These are phyloP conservation scores for Phlebiopsis flavidoalba DNA, from an alignment of 768 basidiomycete species.

Conservation along the genomic window DNA sequence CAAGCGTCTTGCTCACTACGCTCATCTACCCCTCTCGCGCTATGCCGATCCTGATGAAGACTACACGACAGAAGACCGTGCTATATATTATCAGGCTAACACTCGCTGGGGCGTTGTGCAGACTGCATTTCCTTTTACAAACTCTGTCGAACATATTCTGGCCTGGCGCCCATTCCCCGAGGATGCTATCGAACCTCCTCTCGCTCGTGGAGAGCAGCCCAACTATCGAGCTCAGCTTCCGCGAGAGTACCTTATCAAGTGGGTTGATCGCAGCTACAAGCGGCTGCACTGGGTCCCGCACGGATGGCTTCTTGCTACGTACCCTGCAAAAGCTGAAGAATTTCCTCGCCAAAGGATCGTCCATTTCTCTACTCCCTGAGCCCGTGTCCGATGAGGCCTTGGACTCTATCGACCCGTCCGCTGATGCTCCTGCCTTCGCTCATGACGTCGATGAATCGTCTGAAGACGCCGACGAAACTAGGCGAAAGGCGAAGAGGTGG, in stretches of 20 bases:
- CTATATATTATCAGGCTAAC: conserved; percentile 51
- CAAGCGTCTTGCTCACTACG: conserved; percentile 80
- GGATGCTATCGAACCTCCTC: conserved; percentile 50
- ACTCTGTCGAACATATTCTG: conserved; percentile 75
- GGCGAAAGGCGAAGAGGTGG: conserved; percentile 14
- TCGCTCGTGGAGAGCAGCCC: conserved; percentile 32
- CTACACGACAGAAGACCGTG: conserved; percentile 38
- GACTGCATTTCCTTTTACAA: conserved; percentile 63
- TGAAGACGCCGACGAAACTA: conserved; percentile 17
- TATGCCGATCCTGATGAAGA: conserved; percentile 33
- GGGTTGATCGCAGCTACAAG: conserved; percentile 74
- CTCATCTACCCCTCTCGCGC: conserved; percentile 45
- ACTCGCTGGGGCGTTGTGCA: conserved; percentile 69
- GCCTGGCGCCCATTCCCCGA: conserved; percentile 87
- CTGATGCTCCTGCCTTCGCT: conserved; percentile 34
- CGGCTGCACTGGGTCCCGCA: conserved; percentile 88
- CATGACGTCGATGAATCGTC: conserved; percentile 30
- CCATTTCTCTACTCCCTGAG: conserved; percentile 57
- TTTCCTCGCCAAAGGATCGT: conserved; percentile 67
- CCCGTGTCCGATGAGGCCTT: conserved; percentile 31
- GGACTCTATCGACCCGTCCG: conserved; percentile 25
- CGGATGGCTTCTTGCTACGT: conserved; percentile 78
- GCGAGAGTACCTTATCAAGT: conserved; percentile 93
- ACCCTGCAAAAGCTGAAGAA: conserved; percentile 64
- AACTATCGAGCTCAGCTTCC: conserved; percentile 61